phyloP scores from a whole-genome alignment of 495 filamentous ascomycete species.

The Talaromyces trachyspermus region DNA sequence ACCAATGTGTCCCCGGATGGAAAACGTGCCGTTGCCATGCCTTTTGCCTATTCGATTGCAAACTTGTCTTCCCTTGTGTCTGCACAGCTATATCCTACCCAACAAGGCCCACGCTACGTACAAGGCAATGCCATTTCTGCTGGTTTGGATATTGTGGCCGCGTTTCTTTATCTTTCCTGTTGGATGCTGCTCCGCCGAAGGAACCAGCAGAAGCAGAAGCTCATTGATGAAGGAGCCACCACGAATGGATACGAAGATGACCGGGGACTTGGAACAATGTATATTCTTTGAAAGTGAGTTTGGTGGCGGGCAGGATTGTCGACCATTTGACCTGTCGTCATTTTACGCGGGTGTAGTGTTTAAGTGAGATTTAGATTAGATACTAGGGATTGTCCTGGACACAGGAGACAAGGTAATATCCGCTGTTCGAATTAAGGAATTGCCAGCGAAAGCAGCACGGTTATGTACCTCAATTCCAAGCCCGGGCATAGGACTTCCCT shows the following conservation, averaged over 20 bases:
- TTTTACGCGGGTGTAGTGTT: too few relatives aligned
- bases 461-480: too few relatives aligned
- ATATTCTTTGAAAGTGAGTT: conserved; percentile 1
- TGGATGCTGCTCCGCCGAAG: conserved; percentile 12
- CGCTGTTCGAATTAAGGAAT: too few relatives aligned
- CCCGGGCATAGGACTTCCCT: too few relatives aligned
- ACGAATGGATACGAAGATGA: conserved; percentile 2
- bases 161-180: conserved; percentile 16
- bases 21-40: conserved; percentile 29
- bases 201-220: conserved; percentile 17
- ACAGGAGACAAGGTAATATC: too few relatives aligned
- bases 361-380: too few relatives aligned
- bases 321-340: too few relatives aligned
- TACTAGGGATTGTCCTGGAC: too few relatives aligned
- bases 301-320: background rate
- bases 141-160: conserved; percentile 25
- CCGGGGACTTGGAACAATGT: conserved; percentile 3
- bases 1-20: conserved; percentile 30
- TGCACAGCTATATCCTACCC: conserved; percentile 31
- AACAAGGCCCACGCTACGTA: conserved; percentile 34
- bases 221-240: background rate
- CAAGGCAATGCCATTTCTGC: conserved; percentile 38
- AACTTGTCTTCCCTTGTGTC: conserved; percentile 25
- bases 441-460: too few relatives aligned
- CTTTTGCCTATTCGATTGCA: conserved; percentile 28